Evolutionary conservation across 495 filamentous ascomycete genomes (phyloP), one percentile per base, ranked within the genome.

Genomic region (Tuber microsphaerosporum): DNA sequence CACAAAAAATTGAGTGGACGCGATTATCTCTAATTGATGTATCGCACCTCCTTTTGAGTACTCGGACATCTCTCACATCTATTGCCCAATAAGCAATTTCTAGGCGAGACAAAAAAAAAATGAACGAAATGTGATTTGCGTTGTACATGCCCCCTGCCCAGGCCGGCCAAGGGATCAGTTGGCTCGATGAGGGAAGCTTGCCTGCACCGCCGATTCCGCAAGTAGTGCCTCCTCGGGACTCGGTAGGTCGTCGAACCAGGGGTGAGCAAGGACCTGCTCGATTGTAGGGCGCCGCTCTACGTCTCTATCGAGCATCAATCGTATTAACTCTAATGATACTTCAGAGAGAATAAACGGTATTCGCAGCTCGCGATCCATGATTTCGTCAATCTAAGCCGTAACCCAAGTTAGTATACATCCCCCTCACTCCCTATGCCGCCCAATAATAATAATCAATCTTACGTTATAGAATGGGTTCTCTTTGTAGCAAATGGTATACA

Each of bases 401-500:
- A 42, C 56, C 7, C 16, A 31, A 9, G 44, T 75, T 48, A 75
- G 73, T 46, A 68, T n/a, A 34, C 17, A 31, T 12, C 20, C 2
- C 16, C 31, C 19, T 65, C 2, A 10, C 71, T 42, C 7, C 37
- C 26, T n/a, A 65, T 75, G n/a, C 17, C 20, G 22, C 43, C 26
- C 44, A 0, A 56, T 43, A 10, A 37, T 26, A 0, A 56, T 43
- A 10, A 37, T 26, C 31, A 16, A 69, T 73, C 81, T 74, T 46
- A 83, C 81, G 83, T 92, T 97, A 87, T 99, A 99, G 85, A 99
- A 99, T 5, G 95, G 95, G 81, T 99, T 99, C 85, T 99, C 95
- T 84, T 98, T 98, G 87, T 98, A 99, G 78, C 97, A 91, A 79
- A 99, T 97, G 26, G 95, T 99, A 86, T 99, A 99, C 44, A 99